These are phyloP conservation scores for Rhododendron kiyosumense DNA, from an alignment of 148 eudicot genomes.

Conservation along the genomic window DNA sequence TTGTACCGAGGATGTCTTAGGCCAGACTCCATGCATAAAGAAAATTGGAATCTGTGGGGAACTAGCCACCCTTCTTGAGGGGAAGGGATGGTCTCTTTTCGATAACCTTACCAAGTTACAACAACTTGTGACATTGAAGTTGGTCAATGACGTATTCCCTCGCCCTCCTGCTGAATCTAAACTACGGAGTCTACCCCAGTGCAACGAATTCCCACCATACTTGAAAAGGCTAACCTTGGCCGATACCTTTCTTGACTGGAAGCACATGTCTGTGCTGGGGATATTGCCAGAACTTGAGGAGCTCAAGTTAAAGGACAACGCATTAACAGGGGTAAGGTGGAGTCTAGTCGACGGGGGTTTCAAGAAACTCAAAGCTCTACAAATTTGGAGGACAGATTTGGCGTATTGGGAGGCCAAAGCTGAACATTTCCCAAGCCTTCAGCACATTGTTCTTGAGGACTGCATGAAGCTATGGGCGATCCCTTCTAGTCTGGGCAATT, in stretches of 20 bases:
- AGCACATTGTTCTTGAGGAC: constrained; percentile 17
- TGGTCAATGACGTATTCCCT: constrained; percentile 17
- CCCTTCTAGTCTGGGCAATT: too few species aligned
- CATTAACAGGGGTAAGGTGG: constrained; percentile 9
- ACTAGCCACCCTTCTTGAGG: neutral
- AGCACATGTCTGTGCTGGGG: constrained; percentile 10
- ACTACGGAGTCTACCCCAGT: constrained; percentile 9
- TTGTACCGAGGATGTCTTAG: neutral
- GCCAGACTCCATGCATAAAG: neutral
- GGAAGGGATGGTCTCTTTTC: neutral
- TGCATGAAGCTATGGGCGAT: neutral
- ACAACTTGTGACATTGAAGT: constrained; percentile 17
- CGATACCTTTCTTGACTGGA: constrained; percentile 18
- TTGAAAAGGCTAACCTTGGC: constrained; percentile 15
- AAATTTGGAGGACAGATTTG: constrained; percentile 15
- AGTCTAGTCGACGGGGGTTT: constrained; percentile 21
- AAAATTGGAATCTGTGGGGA: neutral
- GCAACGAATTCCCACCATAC: constrained; percentile 30
- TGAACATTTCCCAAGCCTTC: constrained; percentile 24
- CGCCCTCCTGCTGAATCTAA: constrained; percentile 2
- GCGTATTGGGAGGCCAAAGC: constrained; percentile 20
- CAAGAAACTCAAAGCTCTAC: constrained; percentile 19
- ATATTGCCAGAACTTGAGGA: constrained; percentile 27
- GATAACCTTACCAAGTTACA: constrained; percentile 15
- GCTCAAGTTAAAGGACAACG: constrained; percentile 16